These are phyloP conservation scores for Cytospora piceae DNA, from an alignment of 2,329 filamentous ascomycete species.

Conservation along the genomic window DNA sequence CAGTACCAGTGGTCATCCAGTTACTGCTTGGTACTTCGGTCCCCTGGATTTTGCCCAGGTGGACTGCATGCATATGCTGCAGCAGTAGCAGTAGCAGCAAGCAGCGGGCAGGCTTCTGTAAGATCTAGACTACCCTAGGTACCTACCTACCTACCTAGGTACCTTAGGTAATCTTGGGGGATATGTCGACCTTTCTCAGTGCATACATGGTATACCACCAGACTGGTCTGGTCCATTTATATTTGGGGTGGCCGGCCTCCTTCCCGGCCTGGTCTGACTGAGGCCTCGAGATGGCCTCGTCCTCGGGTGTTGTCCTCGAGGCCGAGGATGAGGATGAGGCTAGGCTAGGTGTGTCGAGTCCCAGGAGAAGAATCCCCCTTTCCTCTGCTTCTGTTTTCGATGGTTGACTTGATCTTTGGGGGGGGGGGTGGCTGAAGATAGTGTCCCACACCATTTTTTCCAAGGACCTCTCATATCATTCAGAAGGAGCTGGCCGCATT, in stretches of 20 bases:
- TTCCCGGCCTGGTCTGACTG: constrained; percentile 9
- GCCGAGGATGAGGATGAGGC: background rate
- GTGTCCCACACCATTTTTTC: constrained; percentile 12
- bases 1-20: background rate
- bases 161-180: background rate
- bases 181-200: background rate
- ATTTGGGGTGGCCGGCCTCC: background rate
- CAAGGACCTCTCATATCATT: constrained; percentile 12
- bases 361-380: background rate
- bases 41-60: background rate
- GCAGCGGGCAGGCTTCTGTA: constrained; percentile 8
- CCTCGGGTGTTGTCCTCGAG: background rate
- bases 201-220: background rate
- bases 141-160: too few relatives aligned
- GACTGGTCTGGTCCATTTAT: background rate
- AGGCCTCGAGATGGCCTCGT: constrained; percentile 7
- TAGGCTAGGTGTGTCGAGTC: constrained; percentile 3
- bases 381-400: background rate
- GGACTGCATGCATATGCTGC: constrained; percentile 4
- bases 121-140: constrained; percentile 3
- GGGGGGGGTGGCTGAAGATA: background rate
- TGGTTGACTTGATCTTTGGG: background rate
- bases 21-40: background rate
- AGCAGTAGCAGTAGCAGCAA: background rate
- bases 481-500: constrained; percentile 11